phyloP scores from a whole-genome alignment of 1,139 yeast genomes.

The Blastobotrys malaysiensis region DNA sequence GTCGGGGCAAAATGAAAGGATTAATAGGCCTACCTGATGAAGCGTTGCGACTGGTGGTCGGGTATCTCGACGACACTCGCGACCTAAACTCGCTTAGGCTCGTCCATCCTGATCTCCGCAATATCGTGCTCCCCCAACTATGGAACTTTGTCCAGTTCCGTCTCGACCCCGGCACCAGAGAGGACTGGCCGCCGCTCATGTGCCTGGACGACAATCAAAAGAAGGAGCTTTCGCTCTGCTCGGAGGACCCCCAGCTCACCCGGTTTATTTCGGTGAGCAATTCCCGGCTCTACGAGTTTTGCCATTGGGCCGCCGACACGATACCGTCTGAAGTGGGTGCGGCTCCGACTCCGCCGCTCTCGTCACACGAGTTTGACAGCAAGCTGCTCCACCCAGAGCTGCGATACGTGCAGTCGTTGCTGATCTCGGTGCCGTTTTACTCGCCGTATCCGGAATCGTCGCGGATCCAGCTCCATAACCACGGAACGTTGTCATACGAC shows the following conservation, averaged over 20 bases:
- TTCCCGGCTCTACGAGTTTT: conserved; percentile 8
- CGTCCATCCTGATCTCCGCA: conserved; percentile 4
- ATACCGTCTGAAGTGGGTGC: not conserved
- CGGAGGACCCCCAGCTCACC: conserved; percentile 6
- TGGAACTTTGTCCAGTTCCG: conserved; percentile 8
- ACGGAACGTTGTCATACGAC: conserved; percentile 6
- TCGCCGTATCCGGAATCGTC: conserved; percentile 5
- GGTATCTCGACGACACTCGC: conserved; percentile 6
- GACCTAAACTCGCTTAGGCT: conserved; percentile 6
- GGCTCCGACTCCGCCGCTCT: not conserved
- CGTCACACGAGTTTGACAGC: not conserved
- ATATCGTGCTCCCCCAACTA: conserved; percentile 3
- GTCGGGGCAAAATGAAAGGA: conserved; percentile 5
- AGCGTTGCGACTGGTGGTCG: conserved; percentile 3
- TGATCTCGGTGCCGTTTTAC: conserved; percentile 10
- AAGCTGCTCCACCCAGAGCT: not conserved
- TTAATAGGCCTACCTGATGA: conserved; percentile 7
- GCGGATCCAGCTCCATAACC: not conserved
- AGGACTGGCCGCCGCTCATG: conserved; percentile 11
- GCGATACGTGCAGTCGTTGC: conserved; percentile 5
- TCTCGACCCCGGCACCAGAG: conserved; percentile 9
- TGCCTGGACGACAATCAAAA: conserved; percentile 10
- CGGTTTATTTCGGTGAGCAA: conserved; percentile 2
- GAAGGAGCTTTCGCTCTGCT: conserved; percentile 6
- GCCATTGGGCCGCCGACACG: conserved; percentile 3